These are phyloP conservation scores for Mycena floridula DNA, from an alignment of 768 basidiomycete species.

Conservation along the genomic window DNA sequence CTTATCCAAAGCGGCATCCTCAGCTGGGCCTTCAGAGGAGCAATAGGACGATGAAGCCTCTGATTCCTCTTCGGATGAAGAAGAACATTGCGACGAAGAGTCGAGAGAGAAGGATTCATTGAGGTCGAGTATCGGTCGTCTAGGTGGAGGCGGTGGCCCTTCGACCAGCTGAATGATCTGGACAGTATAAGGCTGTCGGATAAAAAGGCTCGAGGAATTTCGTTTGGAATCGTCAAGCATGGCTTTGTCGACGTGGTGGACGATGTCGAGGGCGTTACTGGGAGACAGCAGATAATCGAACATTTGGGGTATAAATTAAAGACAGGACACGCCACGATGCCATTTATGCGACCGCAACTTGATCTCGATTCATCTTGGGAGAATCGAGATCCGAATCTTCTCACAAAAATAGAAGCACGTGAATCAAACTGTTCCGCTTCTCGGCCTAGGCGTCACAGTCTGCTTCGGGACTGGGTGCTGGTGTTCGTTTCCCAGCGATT, in stretches of 20 bases:
- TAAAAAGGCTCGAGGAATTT: constrained; percentile 37
- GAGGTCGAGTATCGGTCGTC: constrained; percentile 31
- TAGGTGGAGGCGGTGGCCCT: constrained; percentile 51
- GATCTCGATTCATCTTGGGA: too few species aligned
- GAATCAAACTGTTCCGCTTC: not conserved
- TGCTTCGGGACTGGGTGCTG: not conserved
- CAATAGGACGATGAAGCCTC: constrained; percentile 66
- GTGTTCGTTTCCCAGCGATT: constrained; percentile 5
- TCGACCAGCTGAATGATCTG: constrained; percentile 76
- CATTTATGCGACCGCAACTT: not conserved
- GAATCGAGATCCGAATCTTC: too few species aligned
- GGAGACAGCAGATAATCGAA: constrained; percentile 13
- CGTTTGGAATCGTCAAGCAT: constrained; percentile 28
- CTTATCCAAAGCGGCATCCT: constrained; percentile 20
- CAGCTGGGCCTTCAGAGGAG: constrained; percentile 51
- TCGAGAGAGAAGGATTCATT: constrained; percentile 31
- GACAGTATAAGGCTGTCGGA: constrained; percentile 40
- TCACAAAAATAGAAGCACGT: too few species aligned
- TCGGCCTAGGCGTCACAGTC: not conserved
- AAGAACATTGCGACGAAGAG: constrained; percentile 32
- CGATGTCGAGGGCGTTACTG: constrained; percentile 11
- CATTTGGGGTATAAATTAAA: constrained; percentile 17
- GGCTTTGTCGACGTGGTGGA: constrained; percentile 15
- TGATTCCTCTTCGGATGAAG: constrained; percentile 31
- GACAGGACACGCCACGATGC: constrained; percentile 5